Conservation (phyloP, 352 stramenopile species). For the Saprolegnia parasitica region DNA sequence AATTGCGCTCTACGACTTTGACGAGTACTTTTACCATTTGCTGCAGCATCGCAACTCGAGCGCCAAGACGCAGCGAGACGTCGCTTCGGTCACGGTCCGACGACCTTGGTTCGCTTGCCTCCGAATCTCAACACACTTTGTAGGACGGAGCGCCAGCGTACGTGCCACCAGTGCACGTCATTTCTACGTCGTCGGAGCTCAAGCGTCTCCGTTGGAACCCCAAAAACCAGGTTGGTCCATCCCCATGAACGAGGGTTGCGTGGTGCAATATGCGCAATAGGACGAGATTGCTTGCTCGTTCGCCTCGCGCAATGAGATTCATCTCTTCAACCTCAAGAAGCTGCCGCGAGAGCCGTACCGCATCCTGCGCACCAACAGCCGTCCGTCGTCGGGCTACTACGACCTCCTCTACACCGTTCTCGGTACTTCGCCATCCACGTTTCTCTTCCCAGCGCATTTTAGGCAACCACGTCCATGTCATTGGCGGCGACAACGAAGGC, state of each 20-base stretch:
- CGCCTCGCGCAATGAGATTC: constrained; percentile 66
- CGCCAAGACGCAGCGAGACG: not conserved
- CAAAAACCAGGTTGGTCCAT: constrained; percentile 44
- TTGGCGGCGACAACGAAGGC: constrained; percentile 62
- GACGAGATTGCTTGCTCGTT: constrained; percentile 74
- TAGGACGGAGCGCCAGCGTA: not conserved
- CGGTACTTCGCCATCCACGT: too few relatives aligned
- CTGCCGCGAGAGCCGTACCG: constrained; percentile 57
- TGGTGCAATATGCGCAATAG: constrained; percentile 31
- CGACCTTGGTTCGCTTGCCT: constrained; percentile 33
- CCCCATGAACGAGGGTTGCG: not conserved
- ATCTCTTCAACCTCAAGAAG: constrained; percentile 68
- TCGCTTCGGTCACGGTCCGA: not conserved
- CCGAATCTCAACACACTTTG: not conserved
- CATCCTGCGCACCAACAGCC: constrained; percentile 57
- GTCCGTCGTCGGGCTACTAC: constrained; percentile 72
- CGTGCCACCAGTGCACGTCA: constrained; percentile 40
- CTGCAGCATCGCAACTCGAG: constrained; percentile 2
- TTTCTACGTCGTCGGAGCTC: constrained; percentile 61
- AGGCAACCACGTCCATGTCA: constrained; percentile 31
- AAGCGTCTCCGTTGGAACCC: constrained; percentile 76
- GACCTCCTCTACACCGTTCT: constrained; percentile 44
- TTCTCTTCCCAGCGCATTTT: too few relatives aligned
- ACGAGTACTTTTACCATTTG: constrained; percentile 56
- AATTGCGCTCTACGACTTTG: constrained; percentile 73